phyloP scores from a whole-genome alignment of 2,329 filamentous ascomycete species.

The Endoconidiophora laricicola region DNA sequence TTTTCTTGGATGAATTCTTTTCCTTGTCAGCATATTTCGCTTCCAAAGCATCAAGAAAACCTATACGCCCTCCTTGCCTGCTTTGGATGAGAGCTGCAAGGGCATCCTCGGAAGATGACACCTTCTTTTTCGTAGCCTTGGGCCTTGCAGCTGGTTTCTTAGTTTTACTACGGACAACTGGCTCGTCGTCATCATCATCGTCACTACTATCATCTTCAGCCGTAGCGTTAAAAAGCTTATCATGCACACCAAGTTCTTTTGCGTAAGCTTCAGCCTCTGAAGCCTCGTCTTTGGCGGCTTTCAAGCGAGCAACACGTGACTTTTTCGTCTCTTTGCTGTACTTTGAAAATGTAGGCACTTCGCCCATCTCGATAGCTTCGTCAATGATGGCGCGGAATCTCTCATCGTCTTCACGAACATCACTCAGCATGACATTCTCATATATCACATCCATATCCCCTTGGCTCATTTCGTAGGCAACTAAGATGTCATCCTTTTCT shows the following conservation, averaged over 20 bases:
- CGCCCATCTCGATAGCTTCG: slow-evolving; percentile 53
- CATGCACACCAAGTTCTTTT: slow-evolving; percentile 57
- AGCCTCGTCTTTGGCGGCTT: slow-evolving; percentile 48
- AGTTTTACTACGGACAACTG: not conserved
- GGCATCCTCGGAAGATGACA: slow-evolving; percentile 30
- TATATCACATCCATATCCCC: slow-evolving; percentile 69
- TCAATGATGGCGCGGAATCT: slow-evolving; percentile 71
- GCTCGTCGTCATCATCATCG: slow-evolving; percentile 15
- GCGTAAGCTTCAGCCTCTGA: slow-evolving; percentile 59
- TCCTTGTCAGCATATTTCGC: slow-evolving; percentile 50
- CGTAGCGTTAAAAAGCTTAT: slow-evolving; percentile 39
- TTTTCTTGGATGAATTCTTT: slow-evolving; percentile 35
- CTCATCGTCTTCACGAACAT: slow-evolving; percentile 69
- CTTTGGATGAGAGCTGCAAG: slow-evolving; percentile 61
- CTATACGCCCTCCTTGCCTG: slow-evolving; percentile 46
- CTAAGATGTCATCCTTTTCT: slow-evolving; percentile 61
- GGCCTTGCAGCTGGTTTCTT: slow-evolving; percentile 7
- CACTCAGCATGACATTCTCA: slow-evolving; percentile 70
- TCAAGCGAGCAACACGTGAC: slow-evolving; percentile 40
- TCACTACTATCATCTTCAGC: slow-evolving; percentile 13
- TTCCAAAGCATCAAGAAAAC: slow-evolving; percentile 57
- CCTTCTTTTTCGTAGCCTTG: slow-evolving; percentile 21
- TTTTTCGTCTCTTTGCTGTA: slow-evolving; percentile 62
- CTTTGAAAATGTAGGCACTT: slow-evolving; percentile 47
- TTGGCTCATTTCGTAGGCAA: slow-evolving; percentile 54